Evolutionary conservation across 306 rosid genomes (phyloP).

Genomic region (Vigna unguiculata): DNA sequence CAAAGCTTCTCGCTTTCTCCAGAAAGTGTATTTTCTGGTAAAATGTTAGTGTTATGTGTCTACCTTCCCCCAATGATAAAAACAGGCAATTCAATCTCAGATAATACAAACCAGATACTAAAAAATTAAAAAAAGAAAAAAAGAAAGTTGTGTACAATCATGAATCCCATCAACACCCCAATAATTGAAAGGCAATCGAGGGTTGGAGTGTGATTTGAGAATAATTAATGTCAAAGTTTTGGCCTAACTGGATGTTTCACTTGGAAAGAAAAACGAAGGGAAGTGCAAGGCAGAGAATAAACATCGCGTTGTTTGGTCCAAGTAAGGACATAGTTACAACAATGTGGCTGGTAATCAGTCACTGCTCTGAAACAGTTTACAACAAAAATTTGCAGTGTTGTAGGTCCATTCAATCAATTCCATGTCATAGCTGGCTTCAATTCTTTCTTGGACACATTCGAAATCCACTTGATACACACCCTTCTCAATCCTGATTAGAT

Average conservation of each 20-base stretch:
- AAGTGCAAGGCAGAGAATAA: constrained; percentile 25
- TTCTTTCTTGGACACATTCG: constrained; percentile 31
- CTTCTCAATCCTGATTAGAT: not conserved
- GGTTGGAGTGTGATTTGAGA: constrained; percentile 29
- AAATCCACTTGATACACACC: not conserved
- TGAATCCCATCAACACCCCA: constrained; percentile 49
- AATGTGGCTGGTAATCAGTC: constrained; percentile 42
- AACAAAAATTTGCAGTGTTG: not conserved
- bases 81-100: constrained; percentile 39
- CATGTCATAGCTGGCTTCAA: constrained; percentile 45
- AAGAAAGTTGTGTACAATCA: constrained; percentile 35
- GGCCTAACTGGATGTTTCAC: constrained; percentile 45
- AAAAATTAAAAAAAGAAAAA: not conserved
- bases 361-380: constrained; percentile 19
- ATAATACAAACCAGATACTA: not conserved
- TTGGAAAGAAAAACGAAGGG: constrained; percentile 25
- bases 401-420: constrained; percentile 18
- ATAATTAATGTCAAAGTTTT: constrained; percentile 40
- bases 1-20: constrained; percentile 38
- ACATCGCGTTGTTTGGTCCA: constrained; percentile 23
- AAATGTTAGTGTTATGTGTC: constrained; percentile 22
- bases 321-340: constrained; percentile 29
- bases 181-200: constrained; percentile 43
- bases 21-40: constrained; percentile 26
- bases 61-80: constrained; percentile 37